Base-by-base conservation (phyloP, 495 filamentous ascomycete genomes). In the Astrocystis sublimbata region DNA sequence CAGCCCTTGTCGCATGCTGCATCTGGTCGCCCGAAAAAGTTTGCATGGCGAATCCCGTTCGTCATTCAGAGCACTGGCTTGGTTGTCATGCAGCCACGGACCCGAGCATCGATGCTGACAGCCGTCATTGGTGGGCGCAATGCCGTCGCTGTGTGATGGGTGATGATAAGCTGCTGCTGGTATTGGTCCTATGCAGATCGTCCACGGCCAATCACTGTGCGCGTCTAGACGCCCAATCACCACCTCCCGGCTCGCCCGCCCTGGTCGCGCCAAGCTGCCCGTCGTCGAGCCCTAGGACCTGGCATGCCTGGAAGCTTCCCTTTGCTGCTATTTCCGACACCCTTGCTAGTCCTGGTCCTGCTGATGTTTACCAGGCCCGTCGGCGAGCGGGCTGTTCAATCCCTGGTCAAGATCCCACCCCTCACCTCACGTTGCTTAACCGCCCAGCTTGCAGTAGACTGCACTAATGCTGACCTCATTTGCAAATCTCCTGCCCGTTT, bases 181-280 rank as follows among this genome's bases (percentile, higher is more conserved):
- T 56, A 72, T 72, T 72, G 70, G 67, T 58, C 64, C 49, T 50
- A 38, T 64, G 64, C 62, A 64, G 63, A 49, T 71, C 50, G 59
- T 71, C 62, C 70, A 71, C 71, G 70, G 65, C 74, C 70, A 75
- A 68, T 71, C 55, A 51, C 9, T 23, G 31, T 63, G 65, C 52
- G 73, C 71, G 75, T 73, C 73, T 80, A 79, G 75, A 78, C 77
- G 78, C 78, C 76, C 66, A 71, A 60, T 65, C 60, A 65, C 63
- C 64, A 66, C 67, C 63, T 66, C 68, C 65, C 71, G 67, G 64
- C 61, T 65, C 65, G 66, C 61, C 64, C 60, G 57, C 30, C 68
- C 58, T 49, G 50, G 47, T 67, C 59, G 50, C 15, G 26, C 41
- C n/a, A 45, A 38, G 33, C 56, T 53, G 49, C 40, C 52, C n/a